A percentile compares a stretch with the other conserved stretches of the same genome.
phyloP scores from a whole-genome alignment of 257 asterid species.

The Handroanthus guayacan region DNA sequence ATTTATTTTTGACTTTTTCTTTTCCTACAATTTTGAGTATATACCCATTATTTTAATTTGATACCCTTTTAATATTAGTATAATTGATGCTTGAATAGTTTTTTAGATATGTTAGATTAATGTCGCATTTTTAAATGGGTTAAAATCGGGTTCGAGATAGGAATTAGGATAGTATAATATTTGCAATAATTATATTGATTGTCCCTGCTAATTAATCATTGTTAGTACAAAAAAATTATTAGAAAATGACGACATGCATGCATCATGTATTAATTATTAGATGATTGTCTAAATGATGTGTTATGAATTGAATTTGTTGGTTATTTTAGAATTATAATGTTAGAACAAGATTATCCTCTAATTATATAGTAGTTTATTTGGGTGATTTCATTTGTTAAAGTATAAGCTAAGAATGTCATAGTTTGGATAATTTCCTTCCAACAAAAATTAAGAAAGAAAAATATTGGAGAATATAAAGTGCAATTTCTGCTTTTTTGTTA shows the following conservation, averaged over 20 bases:
- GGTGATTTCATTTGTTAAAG: neutral
- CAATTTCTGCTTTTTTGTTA: too few relatives aligned
- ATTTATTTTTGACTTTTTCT: neutral
- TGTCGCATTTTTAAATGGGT: slow-evolving; percentile 1
- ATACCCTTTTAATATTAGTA: neutral
- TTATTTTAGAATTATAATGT: slow-evolving; percentile 29
- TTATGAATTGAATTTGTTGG: slow-evolving; percentile 31
- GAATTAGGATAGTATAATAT: slow-evolving; percentile 9
- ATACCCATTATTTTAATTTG: slow-evolving; percentile 30
- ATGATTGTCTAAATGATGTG: slow-evolving; percentile 35
- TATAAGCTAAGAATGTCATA: neutral
- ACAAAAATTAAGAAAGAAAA: neutral
- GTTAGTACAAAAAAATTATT: neutral
- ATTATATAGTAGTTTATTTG: neutral
- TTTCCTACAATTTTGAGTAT: neutral
- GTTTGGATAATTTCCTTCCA: slow-evolving; percentile 25
- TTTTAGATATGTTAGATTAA: neutral
- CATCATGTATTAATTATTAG: slow-evolving; percentile 36
- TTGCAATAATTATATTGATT: slow-evolving; percentile 29
- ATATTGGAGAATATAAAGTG: too few relatives aligned
- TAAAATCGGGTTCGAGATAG: slow-evolving; percentile 5
- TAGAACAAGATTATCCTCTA: slow-evolving; percentile 6
- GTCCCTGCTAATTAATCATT: slow-evolving; percentile 36
- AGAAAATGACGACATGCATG: slow-evolving; percentile 28
- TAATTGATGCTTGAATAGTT: neutral